Evolutionary conservation across 768 basidiomycete genomes (phyloP).

Genomic region (Trametes villosa): DNA sequence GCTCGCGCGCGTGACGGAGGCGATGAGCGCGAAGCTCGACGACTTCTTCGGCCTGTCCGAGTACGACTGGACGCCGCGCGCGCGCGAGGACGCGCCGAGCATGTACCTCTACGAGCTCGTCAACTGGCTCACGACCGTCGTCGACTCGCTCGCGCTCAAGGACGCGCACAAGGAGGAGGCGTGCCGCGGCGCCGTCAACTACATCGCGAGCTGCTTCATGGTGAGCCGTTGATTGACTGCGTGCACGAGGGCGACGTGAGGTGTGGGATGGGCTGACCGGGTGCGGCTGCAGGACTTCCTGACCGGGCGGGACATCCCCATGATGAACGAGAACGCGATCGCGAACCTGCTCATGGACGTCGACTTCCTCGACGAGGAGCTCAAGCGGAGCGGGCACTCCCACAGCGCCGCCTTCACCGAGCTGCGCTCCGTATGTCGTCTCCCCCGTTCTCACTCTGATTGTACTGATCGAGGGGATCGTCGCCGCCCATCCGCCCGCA

Average conservation of each 20-base stretch:
- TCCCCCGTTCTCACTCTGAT: conserved; percentile 3
- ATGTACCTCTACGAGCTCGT: conserved; percentile 94
- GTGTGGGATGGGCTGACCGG: neutral
- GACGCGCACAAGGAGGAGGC: conserved; percentile 88
- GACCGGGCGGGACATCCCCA: conserved; percentile 70
- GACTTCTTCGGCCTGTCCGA: conserved; percentile 95
- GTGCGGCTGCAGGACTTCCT: conserved; percentile 64
- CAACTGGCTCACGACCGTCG: conserved; percentile 95
- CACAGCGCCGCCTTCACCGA: conserved; percentile 78
- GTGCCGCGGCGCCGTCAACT: conserved; percentile 85
- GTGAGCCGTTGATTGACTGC: conserved; percentile 61
- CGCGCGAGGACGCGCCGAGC: conserved; percentile 78
- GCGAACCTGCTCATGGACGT: conserved; percentile 86
- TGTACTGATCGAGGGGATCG: conserved; percentile 7
- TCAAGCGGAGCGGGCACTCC: conserved; percentile 72
- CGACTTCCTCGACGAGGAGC: conserved; percentile 86
- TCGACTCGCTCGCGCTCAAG: conserved; percentile 86
- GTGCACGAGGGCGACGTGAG: neutral
- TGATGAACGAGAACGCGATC: conserved; percentile 89
- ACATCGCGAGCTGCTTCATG: conserved; percentile 88
- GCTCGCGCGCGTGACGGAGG: conserved; percentile 71
- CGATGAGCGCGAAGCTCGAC: conserved; percentile 91
- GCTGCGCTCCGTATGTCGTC: conserved; percentile 66
- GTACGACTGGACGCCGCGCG: conserved; percentile 88
- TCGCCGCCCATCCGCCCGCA: conserved; percentile 38